These are phyloP conservation scores for Salix caprea DNA, from an alignment of 345 rosid genomes.

Conservation along the genomic window DNA sequence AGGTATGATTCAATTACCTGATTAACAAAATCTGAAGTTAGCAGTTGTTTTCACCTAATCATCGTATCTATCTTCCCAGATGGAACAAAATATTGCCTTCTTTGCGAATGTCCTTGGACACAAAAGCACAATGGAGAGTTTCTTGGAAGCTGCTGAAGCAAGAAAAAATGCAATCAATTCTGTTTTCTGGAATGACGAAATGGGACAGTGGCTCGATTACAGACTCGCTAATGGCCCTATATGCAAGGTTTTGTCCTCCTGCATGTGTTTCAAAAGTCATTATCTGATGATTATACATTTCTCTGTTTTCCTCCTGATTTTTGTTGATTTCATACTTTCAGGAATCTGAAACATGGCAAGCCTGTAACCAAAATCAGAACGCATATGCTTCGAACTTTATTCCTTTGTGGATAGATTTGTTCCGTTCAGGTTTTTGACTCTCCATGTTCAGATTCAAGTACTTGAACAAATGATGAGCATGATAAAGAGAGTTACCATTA, in stretches of 20 bases:
- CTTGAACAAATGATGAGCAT: neutral
- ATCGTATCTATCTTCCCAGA: conserved; percentile 38
- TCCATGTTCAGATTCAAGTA: neutral
- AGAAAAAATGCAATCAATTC: conserved; percentile 54
- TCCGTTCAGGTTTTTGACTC: conserved; percentile 59
- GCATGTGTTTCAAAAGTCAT: neutral
- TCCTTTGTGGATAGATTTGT: conserved; percentile 71
- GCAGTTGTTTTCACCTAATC: neutral
- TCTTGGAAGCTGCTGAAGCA: conserved; percentile 49
- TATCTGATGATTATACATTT: neutral
- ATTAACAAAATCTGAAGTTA: neutral
- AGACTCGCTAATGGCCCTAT: conserved; percentile 37
- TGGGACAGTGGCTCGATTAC: conserved; percentile 92
- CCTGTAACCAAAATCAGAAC: conserved; percentile 56
- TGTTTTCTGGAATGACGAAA: conserved; percentile 64
- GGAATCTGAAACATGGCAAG: conserved; percentile 58
- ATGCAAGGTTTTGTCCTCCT: conserved; percentile 23
- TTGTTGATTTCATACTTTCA: conserved; percentile 10
- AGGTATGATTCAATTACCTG: conserved; percentile 38
- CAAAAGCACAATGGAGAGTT: conserved; percentile 33
- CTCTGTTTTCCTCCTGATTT: neutral
- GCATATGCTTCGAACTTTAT: conserved; percentile 74
- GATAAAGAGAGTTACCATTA: neutral
- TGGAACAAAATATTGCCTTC: conserved; percentile 82
- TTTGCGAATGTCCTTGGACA: conserved; percentile 58